Evolutionary conservation across 257 asterid genomes (phyloP).

Genomic region (Rubia yunnanensis): DNA sequence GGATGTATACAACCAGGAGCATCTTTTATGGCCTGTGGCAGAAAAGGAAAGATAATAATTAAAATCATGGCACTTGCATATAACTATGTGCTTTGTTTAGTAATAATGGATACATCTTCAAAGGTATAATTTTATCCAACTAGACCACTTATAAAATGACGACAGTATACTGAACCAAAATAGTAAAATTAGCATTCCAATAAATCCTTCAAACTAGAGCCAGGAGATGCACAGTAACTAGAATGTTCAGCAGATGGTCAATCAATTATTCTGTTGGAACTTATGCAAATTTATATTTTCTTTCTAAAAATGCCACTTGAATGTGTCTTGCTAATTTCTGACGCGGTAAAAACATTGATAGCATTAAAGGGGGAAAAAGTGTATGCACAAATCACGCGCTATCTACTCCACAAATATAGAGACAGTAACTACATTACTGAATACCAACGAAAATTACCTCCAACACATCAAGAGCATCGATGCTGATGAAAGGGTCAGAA

Average conservation of each 20-base stretch:
- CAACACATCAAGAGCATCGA: conserved; percentile 91
- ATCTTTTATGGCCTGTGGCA: conserved; percentile 70
- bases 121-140: background rate
- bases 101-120: too few relatives aligned
- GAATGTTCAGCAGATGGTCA: background rate
- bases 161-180: background rate
- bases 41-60: conserved; percentile 12
- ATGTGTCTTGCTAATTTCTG: background rate
- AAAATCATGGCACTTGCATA: background rate
- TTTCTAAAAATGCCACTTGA: background rate
- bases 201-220: background rate
- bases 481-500: conserved; percentile 92
- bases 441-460: conserved; percentile 42
- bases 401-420: background rate
- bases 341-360: background rate
- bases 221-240: background rate
- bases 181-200: background rate
- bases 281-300: background rate
- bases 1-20: conserved; percentile 94
- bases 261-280: background rate
- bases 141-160: background rate
- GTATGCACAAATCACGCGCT: background rate
- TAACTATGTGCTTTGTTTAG: background rate
- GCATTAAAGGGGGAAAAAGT: background rate
- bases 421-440: background rate